Base-by-base conservation (phyloP, 148 eudicot species). In the Camellia sinensis region DNA sequence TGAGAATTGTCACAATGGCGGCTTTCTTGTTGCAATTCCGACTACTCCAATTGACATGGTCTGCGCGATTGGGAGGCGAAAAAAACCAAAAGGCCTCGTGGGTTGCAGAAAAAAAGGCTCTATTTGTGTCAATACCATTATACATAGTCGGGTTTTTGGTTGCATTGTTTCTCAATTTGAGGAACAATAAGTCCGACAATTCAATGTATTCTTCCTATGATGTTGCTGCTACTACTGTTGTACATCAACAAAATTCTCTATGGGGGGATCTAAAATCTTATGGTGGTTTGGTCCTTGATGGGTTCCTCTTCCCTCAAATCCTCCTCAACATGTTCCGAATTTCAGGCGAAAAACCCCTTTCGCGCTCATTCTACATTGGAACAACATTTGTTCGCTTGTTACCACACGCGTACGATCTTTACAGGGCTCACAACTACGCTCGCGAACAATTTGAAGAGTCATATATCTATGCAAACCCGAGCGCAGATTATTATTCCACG, bases 351-450 rank as follows among this genome's bases (percentile, higher is more conserved):
- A 81, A 65, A 22, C 82, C 84, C 44, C 84, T 87, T 22, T 71
- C 84, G 56, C 82, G 44, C 71, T 71, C 81, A 0, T 87, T 87
- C 40, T 85, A 85, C 74, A 57, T 85, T 1, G 90, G 90, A 44
- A 87, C 85, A 11, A 83, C 86, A 3, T 71, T 83, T 29, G 82
- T 85, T 76, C 88, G 86, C 8, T 43, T 81, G 21, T 65, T 83
- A 2, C 86, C 90, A 3, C 90, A 73, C 54, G 88, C 63, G 1
- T 87, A 87, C 74, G 88, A 87, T 72, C 82, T 69, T 61, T 87
- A 85, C 78, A 79, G 88, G 80, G 67, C 77, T 53, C 71, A 61
- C 21, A 80, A 76, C 46, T 15, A 4, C 2, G 46, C n/a, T 0
- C 48, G 46, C 14, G 1, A 2, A 48, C 22, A 69, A 40, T 41